Evolutionary conservation across 2,329 filamentous ascomycete genomes (phyloP).

Genomic region (Stylonectria norvegica): DNA sequence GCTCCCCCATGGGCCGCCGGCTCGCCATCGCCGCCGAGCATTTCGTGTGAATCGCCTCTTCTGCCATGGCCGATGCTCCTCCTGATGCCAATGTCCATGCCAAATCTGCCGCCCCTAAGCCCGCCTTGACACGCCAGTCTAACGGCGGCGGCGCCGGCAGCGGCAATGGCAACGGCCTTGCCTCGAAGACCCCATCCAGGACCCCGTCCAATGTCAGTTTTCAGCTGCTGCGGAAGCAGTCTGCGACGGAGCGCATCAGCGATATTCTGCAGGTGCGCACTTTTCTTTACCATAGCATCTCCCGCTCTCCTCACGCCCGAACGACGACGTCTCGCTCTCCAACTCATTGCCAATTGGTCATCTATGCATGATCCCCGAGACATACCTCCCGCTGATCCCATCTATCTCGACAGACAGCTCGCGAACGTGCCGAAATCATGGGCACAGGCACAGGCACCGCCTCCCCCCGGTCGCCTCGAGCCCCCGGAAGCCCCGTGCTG

Average conservation of each 20-base stretch:
- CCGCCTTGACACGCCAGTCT: constrained; percentile 9
- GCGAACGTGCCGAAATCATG: constrained; percentile 43
- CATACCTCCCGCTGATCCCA: background rate
- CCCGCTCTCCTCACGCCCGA: background rate
- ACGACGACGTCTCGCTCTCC: background rate
- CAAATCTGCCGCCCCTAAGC: background rate
- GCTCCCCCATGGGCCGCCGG: background rate
- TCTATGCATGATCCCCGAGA: background rate
- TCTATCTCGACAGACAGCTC: constrained; percentile 35
- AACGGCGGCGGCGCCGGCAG: constrained; percentile 5
- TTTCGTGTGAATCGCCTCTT: constrained; percentile 3
- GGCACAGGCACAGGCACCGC: constrained; percentile 21
- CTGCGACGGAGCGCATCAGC: constrained; percentile 41
- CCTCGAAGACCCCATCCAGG: too few species aligned
- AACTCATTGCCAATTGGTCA: constrained; percentile 8
- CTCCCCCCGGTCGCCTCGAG: constrained; percentile 14
- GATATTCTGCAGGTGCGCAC: constrained; percentile 46
- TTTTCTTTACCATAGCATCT: background rate
- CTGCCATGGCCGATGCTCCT: constrained; percentile 1
- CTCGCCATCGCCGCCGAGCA: constrained; percentile 1
- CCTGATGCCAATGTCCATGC: constrained; percentile 5
- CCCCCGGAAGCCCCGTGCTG: constrained; percentile 18
- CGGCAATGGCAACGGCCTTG: too few species aligned
- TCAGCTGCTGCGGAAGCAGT: constrained; percentile 26
- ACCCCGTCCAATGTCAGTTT: constrained; percentile 19